Base-by-base conservation (phyloP, 2,329 filamentous ascomycete species). In the Mycocentrospora acerina region DNA sequence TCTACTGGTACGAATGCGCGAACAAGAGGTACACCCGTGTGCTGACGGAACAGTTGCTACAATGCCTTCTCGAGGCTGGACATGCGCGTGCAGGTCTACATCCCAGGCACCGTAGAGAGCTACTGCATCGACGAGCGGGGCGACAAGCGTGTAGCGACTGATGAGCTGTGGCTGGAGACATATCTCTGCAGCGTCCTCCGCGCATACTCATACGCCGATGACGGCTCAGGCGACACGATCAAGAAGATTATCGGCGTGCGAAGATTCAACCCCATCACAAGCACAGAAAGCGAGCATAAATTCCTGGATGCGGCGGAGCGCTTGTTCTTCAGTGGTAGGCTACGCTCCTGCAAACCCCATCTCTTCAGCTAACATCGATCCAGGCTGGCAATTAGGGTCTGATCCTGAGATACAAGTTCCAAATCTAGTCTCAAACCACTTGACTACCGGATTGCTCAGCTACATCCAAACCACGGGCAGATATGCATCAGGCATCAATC, bases 31-130 rank as follows among this genome's bases (percentile, higher is more conserved):
- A 18, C 19, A 30, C 32, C 26, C 37, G 22, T 36, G 35, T 26
- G 44, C 64, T 65, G 59, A 71, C 67, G 46, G 35, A 57, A 22
- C 60, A 81, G 78, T 72, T 98, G 93, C 71, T 98, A 98, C 78
- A 98, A 98, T 88, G 93, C 93, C 51, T 96, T 98, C 69, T 97
- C 93, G 4, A 82, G 94, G 50, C 79, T 97, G 36, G 93, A 98
- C 63, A 98, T 98, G 93, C 89, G 93, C 45, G 91, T 98, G 10
- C 90, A 97, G 63, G 91, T 98, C 43, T 91, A 90, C 51, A 97
- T 98, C 50, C 93, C 93, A 13, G 93, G 93, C 44, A 93, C 88
- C 8, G 89, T 98, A 35, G 91, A 98, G 68, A 94, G 89, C 70
- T 97, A 96, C 67, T 97, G 91, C 67, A 87, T 98, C 41, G 91